Percentiles rank a stretch among this genome's conserved stretches.
Evolutionary conservation across 2,329 filamentous ascomycete species (phyloP).

Genomic region (Diaporthe australafricana): DNA sequence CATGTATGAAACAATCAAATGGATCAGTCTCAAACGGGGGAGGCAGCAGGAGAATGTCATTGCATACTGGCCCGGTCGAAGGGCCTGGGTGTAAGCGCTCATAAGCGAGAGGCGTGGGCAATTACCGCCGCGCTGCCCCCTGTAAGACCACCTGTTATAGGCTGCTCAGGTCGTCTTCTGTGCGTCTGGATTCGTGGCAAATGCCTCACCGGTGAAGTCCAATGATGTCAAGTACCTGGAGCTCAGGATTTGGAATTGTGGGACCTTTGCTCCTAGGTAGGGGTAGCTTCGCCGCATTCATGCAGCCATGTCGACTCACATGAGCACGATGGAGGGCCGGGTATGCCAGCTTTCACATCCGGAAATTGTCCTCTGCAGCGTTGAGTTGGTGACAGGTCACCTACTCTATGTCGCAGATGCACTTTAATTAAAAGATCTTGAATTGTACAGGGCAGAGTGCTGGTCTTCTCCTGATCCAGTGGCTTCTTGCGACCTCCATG

Average conservation of each 20-base stretch:
- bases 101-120: neutral
- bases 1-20: neutral
- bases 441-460: neutral
- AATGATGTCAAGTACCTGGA: slow-evolving; percentile 22
- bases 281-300: slow-evolving; percentile 21
- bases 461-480: neutral
- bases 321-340: slow-evolving; percentile 19
- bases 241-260: slow-evolving; percentile 26
- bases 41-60: neutral
- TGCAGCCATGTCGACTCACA: slow-evolving; percentile 28
- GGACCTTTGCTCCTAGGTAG: neutral
- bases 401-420: neutral
- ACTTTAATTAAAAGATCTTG: neutral
- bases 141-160: neutral
- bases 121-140: neutral
- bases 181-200: slow-evolving; percentile 4
- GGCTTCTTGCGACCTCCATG: no score
- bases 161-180: neutral
- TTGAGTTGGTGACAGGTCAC: neutral
- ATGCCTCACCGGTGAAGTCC: slow-evolving; percentile 1
- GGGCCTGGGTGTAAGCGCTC: neutral
- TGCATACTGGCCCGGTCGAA: neutral
- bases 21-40: neutral
- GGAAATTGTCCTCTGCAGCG: neutral
- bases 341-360: slow-evolving; percentile 2